phyloP scores from a whole-genome alignment of 805 yeast genomes.

The Saturnispora halmiae region DNA sequence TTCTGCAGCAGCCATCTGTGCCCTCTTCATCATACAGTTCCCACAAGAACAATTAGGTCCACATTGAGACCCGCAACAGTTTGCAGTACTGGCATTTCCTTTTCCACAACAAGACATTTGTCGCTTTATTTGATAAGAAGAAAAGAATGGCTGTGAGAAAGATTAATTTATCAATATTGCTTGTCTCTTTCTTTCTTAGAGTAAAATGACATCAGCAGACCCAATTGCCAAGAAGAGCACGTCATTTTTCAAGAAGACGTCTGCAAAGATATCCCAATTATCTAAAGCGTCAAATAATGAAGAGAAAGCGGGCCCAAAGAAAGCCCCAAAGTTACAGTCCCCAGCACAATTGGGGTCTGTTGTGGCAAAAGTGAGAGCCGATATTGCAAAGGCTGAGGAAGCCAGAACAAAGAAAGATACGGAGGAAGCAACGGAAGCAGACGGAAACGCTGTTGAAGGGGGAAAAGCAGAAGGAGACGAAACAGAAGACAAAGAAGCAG shows the following conservation, averaged over 20 bases:
- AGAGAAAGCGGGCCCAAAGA: background rate
- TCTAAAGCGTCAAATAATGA: background rate
- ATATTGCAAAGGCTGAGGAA: slow-evolving; percentile 1
- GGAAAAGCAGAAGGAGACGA: background rate
- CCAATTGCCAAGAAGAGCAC: background rate
- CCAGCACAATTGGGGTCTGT: background rate
- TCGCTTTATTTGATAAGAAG: background rate
- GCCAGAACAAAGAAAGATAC: background rate
- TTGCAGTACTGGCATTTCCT: background rate
- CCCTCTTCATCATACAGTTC: background rate
- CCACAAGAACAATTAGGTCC: slow-evolving; percentile 3
- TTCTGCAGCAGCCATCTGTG: background rate
- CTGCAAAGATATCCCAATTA: background rate
- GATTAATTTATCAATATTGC: background rate
- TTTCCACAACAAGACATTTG: slow-evolving; percentile 8
- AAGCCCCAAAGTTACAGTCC: background rate
- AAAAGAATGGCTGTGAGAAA: background rate
- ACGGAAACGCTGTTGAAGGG: background rate
- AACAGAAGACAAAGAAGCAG: slow-evolving; percentile 12
- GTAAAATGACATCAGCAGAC: background rate
- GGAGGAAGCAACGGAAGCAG: slow-evolving; percentile 9
- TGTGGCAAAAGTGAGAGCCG: background rate
- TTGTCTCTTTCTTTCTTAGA: background rate
- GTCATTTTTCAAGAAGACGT: background rate
- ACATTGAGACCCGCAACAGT: slow-evolving; percentile 1